These are phyloP conservation scores for Butyriboletus loyo DNA, from an alignment of 768 basidiomycete genomes.

Conservation along the genomic window DNA sequence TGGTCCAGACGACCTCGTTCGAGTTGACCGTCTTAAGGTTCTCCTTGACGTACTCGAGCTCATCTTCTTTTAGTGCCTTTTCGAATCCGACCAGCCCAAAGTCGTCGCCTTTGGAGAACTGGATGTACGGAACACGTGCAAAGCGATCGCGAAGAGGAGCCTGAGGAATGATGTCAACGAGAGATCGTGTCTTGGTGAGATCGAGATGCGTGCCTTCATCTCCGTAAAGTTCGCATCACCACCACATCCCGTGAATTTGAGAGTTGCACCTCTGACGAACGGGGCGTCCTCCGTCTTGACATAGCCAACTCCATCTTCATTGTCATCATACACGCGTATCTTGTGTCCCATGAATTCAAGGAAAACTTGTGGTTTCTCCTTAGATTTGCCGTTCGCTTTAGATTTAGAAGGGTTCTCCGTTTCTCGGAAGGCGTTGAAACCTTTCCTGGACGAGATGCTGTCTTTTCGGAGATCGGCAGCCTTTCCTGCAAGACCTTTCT, in stretches of 20 bases:
- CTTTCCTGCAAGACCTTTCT: constrained; percentile 83
- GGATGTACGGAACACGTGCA: constrained; percentile 44
- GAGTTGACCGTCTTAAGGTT: constrained; percentile 62
- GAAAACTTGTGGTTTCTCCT: constrained; percentile 55
- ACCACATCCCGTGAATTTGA: constrained; percentile 51
- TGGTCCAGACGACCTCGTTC: constrained; percentile 61
- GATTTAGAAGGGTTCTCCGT: constrained; percentile 45
- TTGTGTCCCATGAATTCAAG: constrained; percentile 75
- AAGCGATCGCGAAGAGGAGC: constrained; percentile 48
- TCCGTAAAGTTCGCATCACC: constrained; percentile 60
- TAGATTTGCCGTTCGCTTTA: constrained; percentile 32
- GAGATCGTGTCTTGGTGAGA: not conserved
- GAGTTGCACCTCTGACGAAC: constrained; percentile 42
- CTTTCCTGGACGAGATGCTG: constrained; percentile 45
- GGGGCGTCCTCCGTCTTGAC: constrained; percentile 44
- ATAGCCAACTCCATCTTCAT: constrained; percentile 49
- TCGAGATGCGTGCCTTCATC: constrained; percentile 42
- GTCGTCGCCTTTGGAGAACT: constrained; percentile 44
- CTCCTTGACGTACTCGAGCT: constrained; percentile 66
- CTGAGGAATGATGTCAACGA: constrained; percentile 22
- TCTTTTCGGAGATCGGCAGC: constrained; percentile 61
- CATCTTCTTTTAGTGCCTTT: constrained; percentile 68
- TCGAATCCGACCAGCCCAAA: constrained; percentile 53
- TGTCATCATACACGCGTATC: constrained; percentile 53
- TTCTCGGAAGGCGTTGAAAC: constrained; percentile 81